Base-by-base conservation (phyloP, 1,284 basidiomycete genomes). In the Schizophyllum commune region DNA sequence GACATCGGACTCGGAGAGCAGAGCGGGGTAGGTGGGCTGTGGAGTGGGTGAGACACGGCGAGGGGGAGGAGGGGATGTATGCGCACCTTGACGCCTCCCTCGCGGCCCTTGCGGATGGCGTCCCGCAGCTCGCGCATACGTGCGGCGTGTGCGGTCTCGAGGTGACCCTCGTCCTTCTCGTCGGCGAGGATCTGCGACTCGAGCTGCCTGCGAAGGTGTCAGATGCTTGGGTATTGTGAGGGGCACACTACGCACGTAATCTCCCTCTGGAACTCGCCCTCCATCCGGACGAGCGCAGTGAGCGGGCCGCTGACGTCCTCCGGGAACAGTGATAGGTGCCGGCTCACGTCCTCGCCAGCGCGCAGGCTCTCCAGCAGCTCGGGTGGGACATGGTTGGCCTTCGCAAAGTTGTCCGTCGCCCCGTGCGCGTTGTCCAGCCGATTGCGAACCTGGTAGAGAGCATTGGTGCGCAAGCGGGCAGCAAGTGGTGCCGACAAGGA, bases 151-250 rank as follows among this genome's bases (percentile, higher is more conserved):
- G 69, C 34, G 64, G 65, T n/a, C 72, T 78, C 54, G 75, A 77
- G 58, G 71, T 77, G 60, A 72, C 70, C 65, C 72, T 75, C 9
- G 65, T 66, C 32, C 68, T 74, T 5, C 72, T 78, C 62, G 74
- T 75, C 1, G 58, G 73, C 52, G 65, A 70, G 55, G 71, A 47
- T 47, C 39, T 11, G 13, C 39, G 39, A 47, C 39, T 47, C 39
- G 39, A 47, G 39, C 17, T 47, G 39, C 4, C 39, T 47, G 39
- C 39, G 39, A 2, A 9, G 39, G 39, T 3, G 9, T 47, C 9
- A 17, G 9, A 47, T 47, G 39, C 9, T 27, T 47, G 39, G 3
- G 8, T 4, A 17, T 9, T 2, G 8, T 3, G 17, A 11, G 9
- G 9, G 39, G 8, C 17, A 17, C 3, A 47, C 39, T 13, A 47